A percentile compares a stretch with the other conserved stretches of the same genome.
These are phyloP conservation scores for Colletotrichum echinochloae DNA, from an alignment of 2,329 filamentous ascomycete species.

Conservation along the genomic window DNA sequence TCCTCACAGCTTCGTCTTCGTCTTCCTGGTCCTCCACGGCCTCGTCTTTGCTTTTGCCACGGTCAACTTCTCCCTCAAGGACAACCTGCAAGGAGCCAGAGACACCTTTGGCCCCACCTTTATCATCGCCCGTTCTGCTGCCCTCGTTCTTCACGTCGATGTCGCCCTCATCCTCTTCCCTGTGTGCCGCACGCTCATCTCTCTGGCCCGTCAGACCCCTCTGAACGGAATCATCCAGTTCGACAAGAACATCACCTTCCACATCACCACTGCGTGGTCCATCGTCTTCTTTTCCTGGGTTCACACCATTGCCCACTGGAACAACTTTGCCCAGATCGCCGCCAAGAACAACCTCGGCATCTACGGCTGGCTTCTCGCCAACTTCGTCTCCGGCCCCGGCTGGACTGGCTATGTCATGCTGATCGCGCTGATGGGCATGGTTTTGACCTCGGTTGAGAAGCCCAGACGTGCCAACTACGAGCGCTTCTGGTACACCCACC, in stretches of 20 bases:
- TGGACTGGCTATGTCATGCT: slow-evolving; percentile 92
- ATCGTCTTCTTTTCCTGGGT: slow-evolving; percentile 91
- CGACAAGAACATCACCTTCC: slow-evolving; percentile 90
- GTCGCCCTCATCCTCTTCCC: slow-evolving; percentile 83
- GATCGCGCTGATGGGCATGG: slow-evolving; percentile 81
- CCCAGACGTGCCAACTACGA: slow-evolving; percentile 85
- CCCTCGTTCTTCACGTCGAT: slow-evolving; percentile 84
- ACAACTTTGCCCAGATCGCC: slow-evolving; percentile 84
- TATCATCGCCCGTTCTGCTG: slow-evolving; percentile 80
- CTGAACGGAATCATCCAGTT: slow-evolving; percentile 89
- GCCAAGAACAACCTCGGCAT: slow-evolving; percentile 81
- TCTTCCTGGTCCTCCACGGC: slow-evolving; percentile 79
- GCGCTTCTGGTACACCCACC: slow-evolving; percentile 91
- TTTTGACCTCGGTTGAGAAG: slow-evolving; percentile 81
- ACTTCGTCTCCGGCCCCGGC: slow-evolving; percentile 82
- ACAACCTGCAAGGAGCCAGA: slow-evolving; percentile 75
- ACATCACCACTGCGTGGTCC: slow-evolving; percentile 87
- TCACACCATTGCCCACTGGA: slow-evolving; percentile 88
- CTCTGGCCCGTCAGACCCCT: slow-evolving; percentile 81
- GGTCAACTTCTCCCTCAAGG: slow-evolving; percentile 83
- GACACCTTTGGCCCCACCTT: slow-evolving; percentile 81
- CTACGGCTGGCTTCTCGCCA: slow-evolving; percentile 81
- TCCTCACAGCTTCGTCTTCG: slow-evolving; percentile 75
- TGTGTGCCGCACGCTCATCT: slow-evolving; percentile 87
- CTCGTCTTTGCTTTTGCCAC: slow-evolving; percentile 85